These are phyloP conservation scores for Colletotrichum caudatum DNA, from an alignment of 2,329 filamentous ascomycete genomes.

Conservation along the genomic window DNA sequence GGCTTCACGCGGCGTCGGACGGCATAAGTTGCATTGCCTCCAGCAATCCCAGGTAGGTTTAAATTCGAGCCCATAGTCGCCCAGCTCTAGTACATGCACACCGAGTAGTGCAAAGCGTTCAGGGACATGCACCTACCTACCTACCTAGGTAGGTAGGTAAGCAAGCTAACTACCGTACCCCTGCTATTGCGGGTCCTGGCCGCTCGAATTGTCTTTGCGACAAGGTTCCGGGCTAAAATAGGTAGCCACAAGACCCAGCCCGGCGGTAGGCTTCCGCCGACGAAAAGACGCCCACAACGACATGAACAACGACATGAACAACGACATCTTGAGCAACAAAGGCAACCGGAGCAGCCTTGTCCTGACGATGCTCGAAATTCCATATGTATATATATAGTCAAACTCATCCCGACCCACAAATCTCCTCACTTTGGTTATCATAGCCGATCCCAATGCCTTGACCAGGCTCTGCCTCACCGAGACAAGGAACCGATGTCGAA, in stretches of 20 bases:
- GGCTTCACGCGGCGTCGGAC: not conserved
- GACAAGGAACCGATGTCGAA: constrained; percentile 20
- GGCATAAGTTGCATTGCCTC: not conserved
- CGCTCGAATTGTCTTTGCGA: constrained; percentile 33
- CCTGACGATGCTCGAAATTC: not conserved
- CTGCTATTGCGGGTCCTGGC: constrained; percentile 30
- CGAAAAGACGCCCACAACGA: constrained; percentile 8
- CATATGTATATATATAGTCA: too few relatives aligned
- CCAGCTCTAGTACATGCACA: constrained; percentile 20
- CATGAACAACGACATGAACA: constrained; percentile 19
- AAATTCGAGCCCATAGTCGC: not conserved
- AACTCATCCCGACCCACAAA: not conserved
- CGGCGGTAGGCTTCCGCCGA: constrained; percentile 28
- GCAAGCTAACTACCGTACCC: constrained; percentile 11
- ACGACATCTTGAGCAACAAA: constrained; percentile 19
- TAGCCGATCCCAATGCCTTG: not conserved
- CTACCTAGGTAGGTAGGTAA: too few relatives aligned
- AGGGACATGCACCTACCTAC: constrained; percentile 12
- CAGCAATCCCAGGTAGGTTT: not conserved
- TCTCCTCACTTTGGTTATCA: not conserved
- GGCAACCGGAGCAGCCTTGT: not conserved
- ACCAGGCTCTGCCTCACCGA: constrained; percentile 13
- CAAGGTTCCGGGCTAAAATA: constrained; percentile 37
- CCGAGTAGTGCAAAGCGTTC: not conserved
- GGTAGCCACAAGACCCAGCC: constrained; percentile 29